A percentile compares a stretch with the other conserved stretches of the same genome.
Evolutionary conservation across 1,284 basidiomycete species (phyloP).

Genomic region (Leucoagaricus sp.): DNA sequence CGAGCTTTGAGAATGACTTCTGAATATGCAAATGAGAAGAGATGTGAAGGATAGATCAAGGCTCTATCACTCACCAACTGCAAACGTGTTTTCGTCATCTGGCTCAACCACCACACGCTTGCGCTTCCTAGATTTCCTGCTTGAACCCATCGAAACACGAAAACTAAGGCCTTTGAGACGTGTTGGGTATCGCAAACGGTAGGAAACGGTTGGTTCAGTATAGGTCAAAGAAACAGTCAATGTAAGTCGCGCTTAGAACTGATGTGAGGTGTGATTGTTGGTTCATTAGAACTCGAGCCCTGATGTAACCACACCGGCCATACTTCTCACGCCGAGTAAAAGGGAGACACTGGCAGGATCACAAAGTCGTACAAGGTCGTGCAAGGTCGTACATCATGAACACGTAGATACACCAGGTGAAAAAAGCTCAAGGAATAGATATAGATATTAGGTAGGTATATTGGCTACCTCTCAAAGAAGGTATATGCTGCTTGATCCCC

Average conservation of each 20-base stretch:
- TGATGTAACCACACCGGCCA: not conserved
- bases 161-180: not conserved
- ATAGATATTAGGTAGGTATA: not conserved
- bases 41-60: not conserved
- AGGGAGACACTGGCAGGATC: not conserved
- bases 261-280: not conserved
- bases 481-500: not conserved
- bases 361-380: not conserved
- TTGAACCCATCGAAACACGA: slow-evolving; percentile 9
- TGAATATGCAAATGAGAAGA: not conserved
- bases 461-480: not conserved
- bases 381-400: not conserved
- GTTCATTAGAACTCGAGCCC: not conserved
- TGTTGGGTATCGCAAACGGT: not conserved
- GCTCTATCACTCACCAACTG: slow-evolving; percentile 2
- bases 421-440: not conserved
- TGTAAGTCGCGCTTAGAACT: not conserved
- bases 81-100: slow-evolving; percentile 9
- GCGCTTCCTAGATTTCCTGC: slow-evolving; percentile 11
- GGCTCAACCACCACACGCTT: slow-evolving; percentile 1
- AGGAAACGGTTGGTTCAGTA: not conserved
- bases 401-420: not conserved
- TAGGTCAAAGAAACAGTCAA: not conserved
- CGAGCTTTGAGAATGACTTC: slow-evolving; percentile 24
- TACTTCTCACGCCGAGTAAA: not conserved